Base-by-base conservation (phyloP, 2,329 filamentous ascomycete species). In the Sclerotinia trifoliorum region DNA sequence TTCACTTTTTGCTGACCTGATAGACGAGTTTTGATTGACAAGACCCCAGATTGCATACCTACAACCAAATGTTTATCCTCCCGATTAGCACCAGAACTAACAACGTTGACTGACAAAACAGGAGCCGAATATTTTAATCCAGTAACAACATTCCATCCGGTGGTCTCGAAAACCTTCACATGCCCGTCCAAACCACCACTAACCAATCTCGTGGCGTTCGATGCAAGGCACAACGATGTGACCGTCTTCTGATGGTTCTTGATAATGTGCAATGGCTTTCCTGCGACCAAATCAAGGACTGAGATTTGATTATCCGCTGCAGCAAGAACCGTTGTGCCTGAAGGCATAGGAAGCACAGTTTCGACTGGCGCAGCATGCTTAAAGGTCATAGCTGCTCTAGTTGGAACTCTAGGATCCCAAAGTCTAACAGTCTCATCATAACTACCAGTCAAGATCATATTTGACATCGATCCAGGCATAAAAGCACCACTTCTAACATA, bases 161-260 rank as follows among this genome's bases (percentile, higher is more conserved):
- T 89, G 1, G 94, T 97, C 80, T 98, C 94, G 75, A 96, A 98
- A 51, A 99, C 88, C 81, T 99, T 99, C 81, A 98, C 89, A 80
- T 98, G 95, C 13, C 95, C 96, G 78, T 99, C 95, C 57, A 99
- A 84, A 26, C 90, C 93, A 79, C 93, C 95, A 72, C 90, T 94
- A 66, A 99, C 86, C 68, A 99, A 84, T 63, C 95, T 88, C 63
- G 88, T 88, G 58, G 91, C 92, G 73, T 91, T 87, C 56, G 92
- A 94, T 10, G 93, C 94, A 46, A 96, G 82, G 64, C 90, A 89
- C 66, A 99, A 84, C 10, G 91, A 89, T 0, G 95, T 98, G 70
- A 99, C 94, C 0, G 95, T 97, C 86, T 98, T 99, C 78, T 99
- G 95, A 80, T 99, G 95, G 78, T 96, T 98, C 74, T 89, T 90